Evolutionary conservation across 306 rosid genomes (phyloP).

Genomic region (Betula pendula): DNA sequence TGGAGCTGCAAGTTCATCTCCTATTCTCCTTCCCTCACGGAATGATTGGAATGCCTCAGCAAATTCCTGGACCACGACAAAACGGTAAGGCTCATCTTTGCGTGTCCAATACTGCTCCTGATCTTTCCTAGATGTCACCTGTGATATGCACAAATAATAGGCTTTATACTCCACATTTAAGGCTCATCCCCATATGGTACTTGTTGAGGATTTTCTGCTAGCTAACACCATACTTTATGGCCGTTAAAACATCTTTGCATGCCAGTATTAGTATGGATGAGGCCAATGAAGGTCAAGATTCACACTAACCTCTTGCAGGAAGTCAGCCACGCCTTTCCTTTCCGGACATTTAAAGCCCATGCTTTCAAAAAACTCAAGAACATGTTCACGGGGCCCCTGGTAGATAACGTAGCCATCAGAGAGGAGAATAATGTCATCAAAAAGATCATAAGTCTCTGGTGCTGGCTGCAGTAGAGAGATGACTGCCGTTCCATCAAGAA

Average conservation of each 20-base stretch:
- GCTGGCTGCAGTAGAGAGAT: constrained; percentile 60
- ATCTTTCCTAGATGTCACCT: constrained; percentile 47
- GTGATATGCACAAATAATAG: not conserved
- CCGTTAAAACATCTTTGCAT: too few relatives aligned
- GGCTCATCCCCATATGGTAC: not conserved
- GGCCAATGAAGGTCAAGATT: not conserved
- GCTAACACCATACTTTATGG: not conserved
- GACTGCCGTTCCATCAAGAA: constrained; percentile 50
- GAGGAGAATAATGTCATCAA: constrained; percentile 51
- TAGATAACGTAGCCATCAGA: constrained; percentile 58
- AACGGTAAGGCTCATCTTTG: constrained; percentile 34
- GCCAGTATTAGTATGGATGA: not conserved
- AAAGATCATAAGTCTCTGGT: constrained; percentile 59
- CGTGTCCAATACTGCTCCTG: constrained; percentile 48
- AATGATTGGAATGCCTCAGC: constrained; percentile 39
- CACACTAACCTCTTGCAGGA: constrained; percentile 49
- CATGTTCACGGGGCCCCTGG: constrained; percentile 56
- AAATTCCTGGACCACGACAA: constrained; percentile 36
- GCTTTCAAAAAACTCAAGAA: constrained; percentile 43
- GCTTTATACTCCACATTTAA: not conserved
- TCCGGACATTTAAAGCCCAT: constrained; percentile 56
- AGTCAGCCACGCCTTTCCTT: constrained; percentile 62
- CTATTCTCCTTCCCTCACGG: constrained; percentile 36
- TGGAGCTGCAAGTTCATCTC: constrained; percentile 43
- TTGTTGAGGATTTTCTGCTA: not conserved